Conservation (phyloP, 2,329 filamentous ascomycete species). For the Monosporascus sp. region DNA sequence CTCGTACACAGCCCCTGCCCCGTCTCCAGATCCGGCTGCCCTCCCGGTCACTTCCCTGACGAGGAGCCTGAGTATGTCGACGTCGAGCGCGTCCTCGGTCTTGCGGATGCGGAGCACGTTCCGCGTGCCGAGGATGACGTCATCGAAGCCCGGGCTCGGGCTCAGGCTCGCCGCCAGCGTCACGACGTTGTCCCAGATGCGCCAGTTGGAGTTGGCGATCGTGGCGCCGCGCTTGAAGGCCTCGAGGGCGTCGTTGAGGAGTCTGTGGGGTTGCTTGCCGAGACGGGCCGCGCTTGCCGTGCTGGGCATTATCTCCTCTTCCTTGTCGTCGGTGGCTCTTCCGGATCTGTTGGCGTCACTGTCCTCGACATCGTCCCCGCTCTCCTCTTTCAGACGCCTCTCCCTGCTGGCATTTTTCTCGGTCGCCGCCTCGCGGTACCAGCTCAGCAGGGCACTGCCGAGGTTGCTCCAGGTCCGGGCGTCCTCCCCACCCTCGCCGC, state of each 20-base stretch:
- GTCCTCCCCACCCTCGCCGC: constrained; percentile 72
- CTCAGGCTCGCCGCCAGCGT: constrained; percentile 74
- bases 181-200: constrained; percentile 96
- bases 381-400: constrained; percentile 6
- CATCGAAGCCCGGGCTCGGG: constrained; percentile 63
- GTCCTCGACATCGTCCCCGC: constrained; percentile 16
- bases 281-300: constrained; percentile 23
- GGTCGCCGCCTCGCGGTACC: constrained; percentile 52
- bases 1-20: constrained; percentile 27
- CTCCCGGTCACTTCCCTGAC: constrained; percentile 59
- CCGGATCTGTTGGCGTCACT: constrained; percentile 15
- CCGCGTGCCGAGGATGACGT: constrained; percentile 70
- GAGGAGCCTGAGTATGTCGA: constrained; percentile 64
- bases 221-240: constrained; percentile 84
- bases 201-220: constrained; percentile 79
- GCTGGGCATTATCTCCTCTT: constrained; percentile 21
- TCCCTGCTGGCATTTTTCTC: constrained; percentile 25
- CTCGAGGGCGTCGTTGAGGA: constrained; percentile 69
- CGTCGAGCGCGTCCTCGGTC: constrained; percentile 74
- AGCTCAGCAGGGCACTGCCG: constrained; percentile 72
- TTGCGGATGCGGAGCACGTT: constrained; percentile 72
- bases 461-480: constrained; percentile 94
- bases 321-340: constrained; percentile 2
- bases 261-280: constrained; percentile 47
- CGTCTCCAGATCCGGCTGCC: constrained; percentile 23